Evolutionary conservation across 148 eudicot genomes (phyloP), one percentile per base, ranked within the genome.

Genomic region (Salicornia ramosissima): DNA sequence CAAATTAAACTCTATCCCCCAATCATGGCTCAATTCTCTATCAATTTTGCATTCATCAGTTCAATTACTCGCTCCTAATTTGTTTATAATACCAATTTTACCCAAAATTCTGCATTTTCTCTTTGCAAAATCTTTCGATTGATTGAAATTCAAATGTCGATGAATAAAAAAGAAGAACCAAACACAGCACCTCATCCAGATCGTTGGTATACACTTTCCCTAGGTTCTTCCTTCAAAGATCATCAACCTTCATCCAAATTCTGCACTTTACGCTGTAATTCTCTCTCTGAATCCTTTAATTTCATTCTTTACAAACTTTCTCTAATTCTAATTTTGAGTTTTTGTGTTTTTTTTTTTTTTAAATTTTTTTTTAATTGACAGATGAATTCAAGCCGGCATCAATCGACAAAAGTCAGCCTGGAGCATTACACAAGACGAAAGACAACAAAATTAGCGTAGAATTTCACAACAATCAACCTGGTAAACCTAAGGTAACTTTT

Each of bases 341-440:
- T 18, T 13, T 5, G 59, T 77, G 2, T 10, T 31, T 10, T 13
- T 13, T n/a, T 24, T 13, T 13, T 39, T 24, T 40, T 24, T 1
- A 6, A 10, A 12, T 10, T 4, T 53, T 22, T 16, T 33, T 46
- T 13, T 13, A 0, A 14, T 34, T 26, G 9, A 45, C 89, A 93
- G 98, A 94, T 83, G 98, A 90, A 71, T 94, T 94, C 67, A 86
- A 90, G 61, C 98, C 98, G 14, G 98, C 98, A 0, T 93, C 98
- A 21, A 88, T 90, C 34, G 98, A 94, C 68, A 90, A 94, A 81
- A 83, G 75, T 66, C 98, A 88, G 70, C 84, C 86, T 0, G 98
- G 98, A 54, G 57, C 72, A 21, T 57, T 94, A 59, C 96, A 85
- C 77, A 85, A 91, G 77, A 80, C 74, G 64, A 94, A 94, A 77